Base-by-base conservation (phyloP, 2,329 filamentous ascomycete genomes). In the Clathrospora elynae region DNA sequence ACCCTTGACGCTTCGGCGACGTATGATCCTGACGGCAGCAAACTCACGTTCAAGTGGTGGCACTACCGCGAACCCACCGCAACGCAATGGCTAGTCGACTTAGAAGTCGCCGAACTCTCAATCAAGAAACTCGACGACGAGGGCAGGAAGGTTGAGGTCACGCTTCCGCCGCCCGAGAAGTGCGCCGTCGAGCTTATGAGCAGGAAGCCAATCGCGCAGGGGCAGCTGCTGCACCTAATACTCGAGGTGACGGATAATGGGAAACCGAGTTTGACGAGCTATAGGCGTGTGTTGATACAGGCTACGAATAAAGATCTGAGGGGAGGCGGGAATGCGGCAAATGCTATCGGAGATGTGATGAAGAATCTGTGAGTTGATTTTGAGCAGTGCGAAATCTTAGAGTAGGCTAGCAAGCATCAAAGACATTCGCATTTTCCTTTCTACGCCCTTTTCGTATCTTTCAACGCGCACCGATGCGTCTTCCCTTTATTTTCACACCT, bases 151-250 rank as follows among this genome's bases (percentile, higher is more conserved):
- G 60, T 69, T 3, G 51, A 64, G 31, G 71, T 76, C 19, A 62
- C 65, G n/a, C 57, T 78, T 9, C 75, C 75, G 4, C 55, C 61
- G 3, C 65, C 71, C 0, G 73, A 76, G 13, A 71, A 72, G 47
- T 68, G 62, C 23, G 75, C 70, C 25, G 72, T 67, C 7, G 66
- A 71, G 7, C 41, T 69, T 6, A 58, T 58, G 31, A 67, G 71
- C 24, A 55, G 66, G 13, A 60, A 68, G 30, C 63, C 71, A 9
- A 47, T 73, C 19, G 61, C 55, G 3, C 63, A 66, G 37, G 76
- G 77, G 3, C 71, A 78, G 57, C 48, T 71, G 29, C 62, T 78
- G 49, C 77, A 79, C 59, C 47, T 79, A 25, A 73, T 81, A 17
- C 63, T 81, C 1, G 74, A 78, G 49, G 75, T 79, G 4, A 73